Evolutionary conservation across 768 basidiomycete species (phyloP), one percentile per base, ranked within the genome.

Genomic region (Phaeotremella skinneri): DNA sequence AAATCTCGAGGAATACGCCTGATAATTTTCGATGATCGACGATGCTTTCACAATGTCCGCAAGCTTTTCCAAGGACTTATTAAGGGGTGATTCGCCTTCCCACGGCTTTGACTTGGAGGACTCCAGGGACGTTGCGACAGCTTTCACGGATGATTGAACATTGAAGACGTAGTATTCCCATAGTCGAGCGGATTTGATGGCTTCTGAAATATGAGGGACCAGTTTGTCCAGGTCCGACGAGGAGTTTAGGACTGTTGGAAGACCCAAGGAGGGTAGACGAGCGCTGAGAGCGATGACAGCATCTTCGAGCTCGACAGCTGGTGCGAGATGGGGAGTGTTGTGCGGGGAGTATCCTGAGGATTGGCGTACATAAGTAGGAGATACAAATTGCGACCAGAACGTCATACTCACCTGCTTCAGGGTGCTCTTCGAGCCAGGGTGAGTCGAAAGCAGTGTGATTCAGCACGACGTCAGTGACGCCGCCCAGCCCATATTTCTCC

Each of bases 391-490:
- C 5, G 34, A 48, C 11, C 21, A 34, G 45, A 14, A 23, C 5
- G 52, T 49, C 25, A 20, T 3, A 74, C 84, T 60, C 62, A 87
- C 92, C 93, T 58, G 93, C 90, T 82, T 99, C 96, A 1, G 96
- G 96, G 75, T 99, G 96, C 4, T 93, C 85, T 21, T 85, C 74
- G 25, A 99, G 81, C 93, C 93, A 99, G 17, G 85, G 81, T 63
- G 87, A 91, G 73, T 98, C 91, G 73, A 90, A 89, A 5, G 96
- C 91, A 14, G 96, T 98, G 72, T 99, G 96, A 75, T 99, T 99
- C 56, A 97, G 83, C 3, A 99, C 96, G 52, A 99, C 89, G 74
- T 99, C 96, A 0, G 90, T 98, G 69, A 98, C 75, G 67, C 86
- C 89, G 58, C 96, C 81, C 43, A 99, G 79, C 1, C 94, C 94